Evolutionary conservation across 805 yeast genomes (phyloP), one percentile per base, ranked within the genome.

Genomic region (Starmerella roubikii): DNA sequence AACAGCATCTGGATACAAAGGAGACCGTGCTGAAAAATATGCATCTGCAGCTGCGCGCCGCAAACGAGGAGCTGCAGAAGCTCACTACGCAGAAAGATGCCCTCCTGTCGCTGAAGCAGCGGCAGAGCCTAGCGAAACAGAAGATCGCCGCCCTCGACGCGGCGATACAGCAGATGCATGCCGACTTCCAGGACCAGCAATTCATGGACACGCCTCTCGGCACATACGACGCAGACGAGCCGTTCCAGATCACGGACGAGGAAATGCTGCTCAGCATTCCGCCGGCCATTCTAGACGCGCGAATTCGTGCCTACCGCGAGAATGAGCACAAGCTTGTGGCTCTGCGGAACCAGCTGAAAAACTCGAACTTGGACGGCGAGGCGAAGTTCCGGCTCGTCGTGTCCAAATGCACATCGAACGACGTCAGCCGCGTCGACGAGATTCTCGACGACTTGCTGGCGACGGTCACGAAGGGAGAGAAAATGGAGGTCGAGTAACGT

Each of bases 361-460:
- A 69, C 13, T 67, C 74, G 10, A 73, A 78, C 16, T 59, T 66
- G 17, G 72, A 67, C 39, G 59, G 79, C 34, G 88, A 80, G 51
- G 62, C 66, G 21, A 88, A 88, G 57, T 91, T 85, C 62, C 76
- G 91, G 51, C 70, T 81, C 50, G 94, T 88, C 15, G 85, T 88
- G 27, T 75, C 94, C 21, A 65, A 84, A 37, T 86, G 97, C 63
- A 80, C 94, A 3, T 91, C 91, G 20, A 88, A 84, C 21, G 85
- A 76, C 34, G 81, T 79, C 38, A 72, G 70, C 38, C 78, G 76
- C 46, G 93, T 91, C 24, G 94, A 83, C 55, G 71, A 68, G 38
- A 68, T 91, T 50, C 66, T 88, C 35, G 91, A 82, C 47, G 93
- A 88, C 4, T 66, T 88, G 36, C 72, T 91, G 24, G 80, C 78